Conservation (phyloP, 345 rosid genomes). For the Litchi chinensis region DNA sequence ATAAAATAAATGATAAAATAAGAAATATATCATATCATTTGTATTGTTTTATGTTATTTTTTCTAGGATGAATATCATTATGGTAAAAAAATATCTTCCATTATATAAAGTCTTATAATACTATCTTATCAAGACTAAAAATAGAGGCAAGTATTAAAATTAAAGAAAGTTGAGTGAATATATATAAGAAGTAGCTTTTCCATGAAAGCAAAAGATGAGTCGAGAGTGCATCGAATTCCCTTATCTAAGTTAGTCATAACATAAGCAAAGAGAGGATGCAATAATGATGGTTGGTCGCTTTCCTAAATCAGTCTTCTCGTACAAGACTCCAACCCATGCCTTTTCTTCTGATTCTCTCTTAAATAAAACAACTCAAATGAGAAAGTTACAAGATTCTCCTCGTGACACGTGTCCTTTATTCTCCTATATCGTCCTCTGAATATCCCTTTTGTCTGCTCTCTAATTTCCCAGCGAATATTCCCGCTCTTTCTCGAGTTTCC, state of each 20-base stretch:
- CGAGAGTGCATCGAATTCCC: conserved; percentile 56
- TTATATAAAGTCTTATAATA: too few relatives aligned
- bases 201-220: conserved; percentile 32
- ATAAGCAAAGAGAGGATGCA: neutral
- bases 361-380: neutral
- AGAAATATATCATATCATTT: too few relatives aligned
- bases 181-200: conserved; percentile 29
- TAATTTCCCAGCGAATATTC: conserved; percentile 35
- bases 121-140: too few relatives aligned
- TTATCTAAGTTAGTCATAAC: neutral
- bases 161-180: too few relatives aligned
- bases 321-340: conserved; percentile 51
- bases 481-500: neutral
- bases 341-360: conserved; percentile 32
- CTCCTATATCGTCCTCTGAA: conserved; percentile 47
- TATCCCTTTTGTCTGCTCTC: conserved; percentile 69
- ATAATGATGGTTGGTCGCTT: conserved; percentile 49
- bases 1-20: too few relatives aligned
- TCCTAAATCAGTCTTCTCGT: conserved; percentile 46
- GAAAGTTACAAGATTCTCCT: conserved; percentile 44
- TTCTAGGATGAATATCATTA: too few relatives aligned
- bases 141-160: too few relatives aligned
- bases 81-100: too few relatives aligned
- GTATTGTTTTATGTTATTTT: too few relatives aligned
- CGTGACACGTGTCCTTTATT: conserved; percentile 58